These are phyloP conservation scores for Pestalotiopsis sp. DNA, from an alignment of 2,329 filamentous ascomycete genomes.

Conservation along the genomic window DNA sequence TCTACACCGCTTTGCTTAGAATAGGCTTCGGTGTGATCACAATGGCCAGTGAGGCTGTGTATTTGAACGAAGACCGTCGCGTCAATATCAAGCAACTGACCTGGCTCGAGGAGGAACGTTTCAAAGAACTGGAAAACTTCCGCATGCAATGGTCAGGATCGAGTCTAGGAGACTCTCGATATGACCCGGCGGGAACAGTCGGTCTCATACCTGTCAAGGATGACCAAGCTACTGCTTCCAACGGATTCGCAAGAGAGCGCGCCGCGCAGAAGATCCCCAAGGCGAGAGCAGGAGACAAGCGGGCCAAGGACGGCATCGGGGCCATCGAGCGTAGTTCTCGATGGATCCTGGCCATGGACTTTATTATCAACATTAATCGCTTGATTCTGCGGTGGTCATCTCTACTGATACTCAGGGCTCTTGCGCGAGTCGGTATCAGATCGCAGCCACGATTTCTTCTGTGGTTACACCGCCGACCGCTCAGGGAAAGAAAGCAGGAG, in stretches of 20 bases:
- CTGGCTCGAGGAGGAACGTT: constrained; percentile 87
- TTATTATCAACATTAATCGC: constrained; percentile 72
- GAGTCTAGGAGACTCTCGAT: constrained; percentile 46
- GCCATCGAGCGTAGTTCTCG: constrained; percentile 76
- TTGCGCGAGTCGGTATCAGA: constrained; percentile 61
- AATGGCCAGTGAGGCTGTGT: constrained; percentile 93
- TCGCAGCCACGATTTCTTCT: constrained; percentile 64
- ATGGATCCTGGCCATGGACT: constrained; percentile 75
- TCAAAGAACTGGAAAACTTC: constrained; percentile 71
- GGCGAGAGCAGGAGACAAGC: constrained; percentile 44
- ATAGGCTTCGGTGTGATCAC: constrained; percentile 87
- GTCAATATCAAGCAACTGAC: constrained; percentile 76
- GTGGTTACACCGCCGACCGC: constrained; percentile 47
- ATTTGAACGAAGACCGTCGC: constrained; percentile 82
- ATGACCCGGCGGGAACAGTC: constrained; percentile 54
- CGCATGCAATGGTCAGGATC: constrained; percentile 51
- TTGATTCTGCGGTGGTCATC: constrained; percentile 62
- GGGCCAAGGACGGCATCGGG: constrained; percentile 67
- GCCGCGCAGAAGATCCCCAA: constrained; percentile 60
- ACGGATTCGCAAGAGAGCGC: constrained; percentile 69
- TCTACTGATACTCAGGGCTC: constrained; percentile 50
- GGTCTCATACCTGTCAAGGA: constrained; percentile 56
- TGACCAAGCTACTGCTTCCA: constrained; percentile 41
- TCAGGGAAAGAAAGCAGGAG: constrained; percentile 29
- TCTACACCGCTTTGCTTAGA: constrained; percentile 86